These are phyloP conservation scores for Cyamopsis tetragonoloba DNA, from an alignment of 306 rosid species.

Conservation along the genomic window DNA sequence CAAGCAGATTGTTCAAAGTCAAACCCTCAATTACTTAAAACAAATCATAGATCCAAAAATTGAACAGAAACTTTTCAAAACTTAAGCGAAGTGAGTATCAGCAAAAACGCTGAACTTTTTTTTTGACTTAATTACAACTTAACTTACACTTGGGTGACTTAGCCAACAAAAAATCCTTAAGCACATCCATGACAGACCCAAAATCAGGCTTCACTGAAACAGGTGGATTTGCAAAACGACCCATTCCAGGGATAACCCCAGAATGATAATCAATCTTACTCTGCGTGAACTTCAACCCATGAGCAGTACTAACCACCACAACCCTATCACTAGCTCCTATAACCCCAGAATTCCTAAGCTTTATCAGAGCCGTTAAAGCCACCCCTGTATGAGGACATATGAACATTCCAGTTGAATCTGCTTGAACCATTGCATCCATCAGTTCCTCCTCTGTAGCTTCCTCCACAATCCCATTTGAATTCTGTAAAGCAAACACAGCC, in stretches of 20 bases:
- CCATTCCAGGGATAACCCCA: slow-evolving; percentile 25
- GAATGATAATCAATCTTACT: slow-evolving; percentile 39
- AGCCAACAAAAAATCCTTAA: slow-evolving; percentile 24
- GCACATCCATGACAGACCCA: slow-evolving; percentile 39
- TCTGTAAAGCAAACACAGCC: slow-evolving; percentile 67
- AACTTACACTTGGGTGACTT: neutral
- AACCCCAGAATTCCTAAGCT: slow-evolving; percentile 65
- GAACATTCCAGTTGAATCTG: slow-evolving; percentile 86
- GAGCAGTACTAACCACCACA: slow-evolving; percentile 86
- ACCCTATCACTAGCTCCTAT: slow-evolving; percentile 55
- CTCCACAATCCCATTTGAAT: slow-evolving; percentile 73
- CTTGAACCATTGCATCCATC: slow-evolving; percentile 80
- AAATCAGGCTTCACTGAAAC: slow-evolving; percentile 31
- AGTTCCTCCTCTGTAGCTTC: slow-evolving; percentile 77
- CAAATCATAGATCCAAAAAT: neutral
- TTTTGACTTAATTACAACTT: neutral
- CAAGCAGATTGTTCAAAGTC: neutral
- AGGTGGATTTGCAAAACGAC: slow-evolving; percentile 27
- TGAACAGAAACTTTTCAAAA: neutral
- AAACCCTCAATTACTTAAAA: neutral
- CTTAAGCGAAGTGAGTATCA: neutral
- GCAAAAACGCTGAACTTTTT: too few species aligned
- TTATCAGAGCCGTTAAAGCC: slow-evolving; percentile 60
- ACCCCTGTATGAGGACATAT: slow-evolving; percentile 87
- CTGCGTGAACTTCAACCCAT: slow-evolving; percentile 72